Conservation (phyloP, 257 asterid genomes). For the Solanum clarkiae region DNA sequence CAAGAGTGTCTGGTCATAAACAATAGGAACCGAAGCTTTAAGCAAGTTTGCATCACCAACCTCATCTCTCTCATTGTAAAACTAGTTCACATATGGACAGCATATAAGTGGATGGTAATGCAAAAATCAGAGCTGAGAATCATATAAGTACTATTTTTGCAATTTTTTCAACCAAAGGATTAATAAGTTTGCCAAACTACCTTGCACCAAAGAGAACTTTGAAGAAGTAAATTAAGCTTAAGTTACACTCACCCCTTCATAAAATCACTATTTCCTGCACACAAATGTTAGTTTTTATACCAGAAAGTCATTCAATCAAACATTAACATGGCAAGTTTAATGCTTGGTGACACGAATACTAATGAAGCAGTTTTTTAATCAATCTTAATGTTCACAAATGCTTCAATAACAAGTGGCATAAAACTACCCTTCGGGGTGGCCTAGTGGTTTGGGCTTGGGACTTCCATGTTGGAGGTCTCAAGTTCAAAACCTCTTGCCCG, state of each 20-base stretch:
- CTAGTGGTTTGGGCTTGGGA: no score
- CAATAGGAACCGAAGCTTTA: background rate
- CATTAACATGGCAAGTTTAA: background rate
- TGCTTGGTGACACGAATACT: background rate
- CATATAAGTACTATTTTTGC: background rate
- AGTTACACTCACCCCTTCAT: background rate
- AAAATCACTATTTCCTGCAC: background rate
- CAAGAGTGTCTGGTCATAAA: background rate
- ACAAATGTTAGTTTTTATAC: background rate
- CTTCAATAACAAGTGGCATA: background rate
- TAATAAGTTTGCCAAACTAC: background rate
- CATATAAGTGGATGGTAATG: background rate
- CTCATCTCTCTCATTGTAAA: background rate
- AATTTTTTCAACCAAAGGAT: background rate
- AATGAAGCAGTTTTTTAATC: background rate
- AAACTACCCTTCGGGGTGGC: background rate
- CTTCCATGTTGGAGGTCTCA: no score
- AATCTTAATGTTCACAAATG: background rate
- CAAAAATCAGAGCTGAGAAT: background rate
- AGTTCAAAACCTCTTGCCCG: no score
- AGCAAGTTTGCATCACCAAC: background rate
- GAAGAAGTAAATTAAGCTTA: background rate
- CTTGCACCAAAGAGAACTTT: background rate
- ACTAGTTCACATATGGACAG: background rate
- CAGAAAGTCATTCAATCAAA: background rate